A percentile compares a stretch with the other conserved stretches of the same genome.
phyloP scores from a whole-genome alignment of 1,284 basidiomycete species.

The Hymenochaete sp. region DNA sequence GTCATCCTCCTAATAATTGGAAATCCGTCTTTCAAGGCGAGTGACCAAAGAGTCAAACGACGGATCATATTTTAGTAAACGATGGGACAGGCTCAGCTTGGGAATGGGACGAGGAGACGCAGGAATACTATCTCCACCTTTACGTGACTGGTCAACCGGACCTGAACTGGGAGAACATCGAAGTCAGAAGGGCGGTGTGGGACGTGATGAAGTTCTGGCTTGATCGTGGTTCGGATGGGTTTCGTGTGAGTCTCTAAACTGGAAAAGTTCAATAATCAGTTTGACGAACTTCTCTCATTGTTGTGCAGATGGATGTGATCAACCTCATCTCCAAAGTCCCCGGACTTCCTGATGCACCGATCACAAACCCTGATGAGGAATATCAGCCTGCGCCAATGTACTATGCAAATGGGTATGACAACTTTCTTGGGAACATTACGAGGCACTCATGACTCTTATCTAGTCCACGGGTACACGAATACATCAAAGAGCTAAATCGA shows the following conservation, averaged over 20 bases:
- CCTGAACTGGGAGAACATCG: constrained; percentile 69
- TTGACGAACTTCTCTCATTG: not conserved
- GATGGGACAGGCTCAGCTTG: constrained; percentile 53
- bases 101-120: constrained; percentile 60
- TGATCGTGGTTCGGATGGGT: constrained; percentile 66
- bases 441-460: not conserved
- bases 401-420: constrained; percentile 50
- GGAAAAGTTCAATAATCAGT: not conserved
- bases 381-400: constrained; percentile 51
- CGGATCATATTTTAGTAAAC: not conserved
- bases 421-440: not conserved
- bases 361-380: constrained; percentile 40
- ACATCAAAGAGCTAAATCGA: constrained; percentile 55
- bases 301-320: constrained; percentile 64
- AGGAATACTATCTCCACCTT: constrained; percentile 71
- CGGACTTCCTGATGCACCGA: constrained; percentile 57
- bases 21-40: constrained; percentile 54
- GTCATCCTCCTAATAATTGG: constrained; percentile 71
- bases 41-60: constrained; percentile 2
- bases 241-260: constrained; percentile 38
- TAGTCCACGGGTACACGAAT: constrained; percentile 60
- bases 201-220: constrained; percentile 70
- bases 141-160: constrained; percentile 69
- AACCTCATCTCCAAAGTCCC: constrained; percentile 57
- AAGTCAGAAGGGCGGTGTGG: constrained; percentile 54